Evolutionary conservation across 768 basidiomycete genomes (phyloP).

Genomic region (Trichaptum fuscoviolaceum): DNA sequence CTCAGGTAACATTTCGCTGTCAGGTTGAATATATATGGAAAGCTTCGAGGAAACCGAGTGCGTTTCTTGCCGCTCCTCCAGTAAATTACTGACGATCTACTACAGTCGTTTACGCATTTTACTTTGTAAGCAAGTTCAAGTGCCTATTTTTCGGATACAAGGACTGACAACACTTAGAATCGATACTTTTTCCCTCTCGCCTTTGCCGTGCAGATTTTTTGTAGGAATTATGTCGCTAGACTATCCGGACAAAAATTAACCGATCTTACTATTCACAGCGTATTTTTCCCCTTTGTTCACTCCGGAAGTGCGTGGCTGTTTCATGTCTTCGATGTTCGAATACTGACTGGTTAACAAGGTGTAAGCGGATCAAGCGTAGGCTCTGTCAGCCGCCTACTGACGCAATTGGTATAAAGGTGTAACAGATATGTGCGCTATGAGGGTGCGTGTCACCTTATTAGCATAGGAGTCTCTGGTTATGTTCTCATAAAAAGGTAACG

Average conservation of each 20-base stretch:
- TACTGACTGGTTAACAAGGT: not conserved
- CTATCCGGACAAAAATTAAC: not conserved
- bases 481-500: conserved; percentile 53
- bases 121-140: not conserved
- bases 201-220: conserved; percentile 49
- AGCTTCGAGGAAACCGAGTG: not conserved
- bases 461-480: conserved; percentile 40
- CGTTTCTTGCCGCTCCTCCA: not conserved
- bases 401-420: conserved; percentile 10
- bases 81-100: not conserved
- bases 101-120: conserved; percentile 1
- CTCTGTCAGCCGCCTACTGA: not conserved
- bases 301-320: not conserved
- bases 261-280: conserved; percentile 9
- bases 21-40: conserved; percentile 4
- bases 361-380: not conserved
- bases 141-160: not conserved
- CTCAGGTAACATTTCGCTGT: not conserved
- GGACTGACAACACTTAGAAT: conserved; percentile 34
- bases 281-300: conserved; percentile 20
- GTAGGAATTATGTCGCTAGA: conserved; percentile 12
- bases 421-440: conserved; percentile 27
- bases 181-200: conserved; percentile 60
- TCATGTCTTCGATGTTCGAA: not conserved
- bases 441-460: conserved; percentile 44